These are phyloP conservation scores for Cercospora sp. DNA, from an alignment of 2,329 filamentous ascomycete species.

Conservation along the genomic window DNA sequence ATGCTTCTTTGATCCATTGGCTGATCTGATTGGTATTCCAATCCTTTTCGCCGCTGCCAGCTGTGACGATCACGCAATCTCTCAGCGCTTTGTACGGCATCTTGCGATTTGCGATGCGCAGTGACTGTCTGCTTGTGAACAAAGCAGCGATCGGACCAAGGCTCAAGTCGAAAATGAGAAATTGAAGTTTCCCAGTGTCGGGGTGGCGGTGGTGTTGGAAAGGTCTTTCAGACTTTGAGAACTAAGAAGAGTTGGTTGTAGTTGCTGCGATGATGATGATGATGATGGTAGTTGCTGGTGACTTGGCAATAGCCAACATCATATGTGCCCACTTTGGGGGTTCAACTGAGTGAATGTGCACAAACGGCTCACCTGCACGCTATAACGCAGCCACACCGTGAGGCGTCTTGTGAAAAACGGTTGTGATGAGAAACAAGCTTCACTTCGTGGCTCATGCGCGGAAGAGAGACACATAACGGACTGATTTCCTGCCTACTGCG, in stretches of 20 bases:
- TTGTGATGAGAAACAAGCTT: neutral
- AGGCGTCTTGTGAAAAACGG: neutral
- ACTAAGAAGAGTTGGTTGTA: neutral
- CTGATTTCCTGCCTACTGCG: neutral
- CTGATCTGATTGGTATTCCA: conserved; percentile 45
- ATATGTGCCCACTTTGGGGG: neutral
- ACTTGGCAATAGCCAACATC: neutral
- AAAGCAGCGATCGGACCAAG: neutral
- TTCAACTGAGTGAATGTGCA: neutral
- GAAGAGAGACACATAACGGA: neutral
- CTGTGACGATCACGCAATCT: conserved; percentile 23
- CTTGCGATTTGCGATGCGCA: neutral
- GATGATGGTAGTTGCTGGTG: neutral
- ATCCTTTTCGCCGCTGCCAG: conserved; percentile 17
- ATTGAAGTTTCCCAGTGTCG: neutral
- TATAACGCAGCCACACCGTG: neutral
- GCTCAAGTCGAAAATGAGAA: neutral
- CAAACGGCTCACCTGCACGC: neutral
- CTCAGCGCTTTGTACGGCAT: conserved; percentile 26
- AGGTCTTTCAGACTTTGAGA: neutral
- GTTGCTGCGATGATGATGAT: neutral
- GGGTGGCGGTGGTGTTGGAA: neutral
- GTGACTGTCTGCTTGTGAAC: neutral
- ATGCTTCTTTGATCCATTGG: conserved; percentile 64
- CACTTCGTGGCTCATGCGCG: neutral